Conservation (phyloP, 805 yeast genomes). For the Saccharomyces eubayanus region DNA sequence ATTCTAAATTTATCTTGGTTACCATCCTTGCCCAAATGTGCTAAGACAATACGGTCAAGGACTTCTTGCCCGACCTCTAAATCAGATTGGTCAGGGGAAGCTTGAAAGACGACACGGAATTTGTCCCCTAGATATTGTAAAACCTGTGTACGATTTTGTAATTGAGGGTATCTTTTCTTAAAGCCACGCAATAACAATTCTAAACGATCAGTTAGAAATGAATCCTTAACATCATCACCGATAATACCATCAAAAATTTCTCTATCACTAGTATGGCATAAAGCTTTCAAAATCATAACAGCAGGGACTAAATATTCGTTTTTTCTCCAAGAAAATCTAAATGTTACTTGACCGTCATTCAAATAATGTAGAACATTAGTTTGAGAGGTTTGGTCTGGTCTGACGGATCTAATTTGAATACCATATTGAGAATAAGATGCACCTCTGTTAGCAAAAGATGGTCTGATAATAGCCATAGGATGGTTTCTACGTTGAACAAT, state of each 20-base stretch:
- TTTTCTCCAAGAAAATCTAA: slow-evolving; percentile 94
- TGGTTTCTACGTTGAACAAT: slow-evolving; percentile 96
- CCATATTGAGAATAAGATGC: slow-evolving; percentile 81
- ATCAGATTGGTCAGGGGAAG: slow-evolving; percentile 81
- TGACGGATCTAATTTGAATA: slow-evolving; percentile 86
- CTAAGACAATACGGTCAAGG: slow-evolving; percentile 74
- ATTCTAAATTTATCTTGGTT: slow-evolving; percentile 76
- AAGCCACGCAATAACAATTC: slow-evolving; percentile 84
- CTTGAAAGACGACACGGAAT: slow-evolving; percentile 87
- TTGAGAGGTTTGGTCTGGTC: slow-evolving; percentile 97
- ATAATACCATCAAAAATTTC: slow-evolving; percentile 94
- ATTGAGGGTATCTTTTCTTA: slow-evolving; percentile 57
- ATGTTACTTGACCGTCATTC: slow-evolving; percentile 91
- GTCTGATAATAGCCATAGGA: slow-evolving; percentile 95
- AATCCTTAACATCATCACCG: slow-evolving; percentile 77
- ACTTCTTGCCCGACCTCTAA: slow-evolving; percentile 86
- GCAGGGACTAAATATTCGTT: slow-evolving; percentile 93
- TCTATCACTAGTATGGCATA: slow-evolving; percentile 83
- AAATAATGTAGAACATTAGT: slow-evolving; percentile 95
- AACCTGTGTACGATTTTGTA: slow-evolving; percentile 79
- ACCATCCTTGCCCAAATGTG: slow-evolving; percentile 55
- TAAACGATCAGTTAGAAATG: slow-evolving; percentile 95
- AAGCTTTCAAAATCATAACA: slow-evolving; percentile 83
- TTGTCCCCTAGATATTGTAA: slow-evolving; percentile 91
- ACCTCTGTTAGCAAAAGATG: slow-evolving; percentile 91